Base-by-base conservation (phyloP, 2,329 filamentous ascomycete genomes). In the Epichloe elymi region DNA sequence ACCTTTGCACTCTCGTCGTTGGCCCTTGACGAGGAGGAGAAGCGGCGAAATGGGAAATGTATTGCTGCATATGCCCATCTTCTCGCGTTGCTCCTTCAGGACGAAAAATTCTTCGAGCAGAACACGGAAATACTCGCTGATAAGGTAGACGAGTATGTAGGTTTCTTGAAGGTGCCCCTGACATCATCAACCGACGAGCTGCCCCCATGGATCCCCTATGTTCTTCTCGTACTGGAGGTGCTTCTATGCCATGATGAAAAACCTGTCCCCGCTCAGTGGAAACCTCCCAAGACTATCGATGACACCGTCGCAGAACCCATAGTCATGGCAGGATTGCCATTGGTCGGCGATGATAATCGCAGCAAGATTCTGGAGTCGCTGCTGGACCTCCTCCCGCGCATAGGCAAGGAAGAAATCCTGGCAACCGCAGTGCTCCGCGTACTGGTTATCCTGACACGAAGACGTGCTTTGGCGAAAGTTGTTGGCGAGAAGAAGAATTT, bases 61-160 rank as follows among this genome's bases (percentile, higher is more conserved):
- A 80, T 98, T 57, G 86, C 89, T 19, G 88, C 93, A 1, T 95
- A 94, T 67, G 89, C 93, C 17, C 91, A 98, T 67, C 75, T 98
- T 14, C 74, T 98, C 11, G 93, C 89, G 3, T 72, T 98, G 38
- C 80, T 97, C 49, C 76, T 97, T 17, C 88, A 95, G 61, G 85
- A 95, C 53, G 80, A 80, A 51, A 62, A 76, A 36, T 96, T 97
- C 65, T 95, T 95, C 64, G 76, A 79, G 48, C 81, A 82, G 48
- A 88, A 87, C 17, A 68, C 90, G 17, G 79, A 83, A 30, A 82
- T 83, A 38, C 69, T 98, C 23, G 85, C 85, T 61, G 82, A 87
- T 17, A 88, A 85, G 60, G 85, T 96, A 40, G 73, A 75, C 10
- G 82, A 82, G 38, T 80, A 96, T 55, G 74, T 95, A 30, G 76